Base-by-base conservation (phyloP, 2,329 filamentous ascomycete species). In the Colletotrichum scovillei region DNA sequence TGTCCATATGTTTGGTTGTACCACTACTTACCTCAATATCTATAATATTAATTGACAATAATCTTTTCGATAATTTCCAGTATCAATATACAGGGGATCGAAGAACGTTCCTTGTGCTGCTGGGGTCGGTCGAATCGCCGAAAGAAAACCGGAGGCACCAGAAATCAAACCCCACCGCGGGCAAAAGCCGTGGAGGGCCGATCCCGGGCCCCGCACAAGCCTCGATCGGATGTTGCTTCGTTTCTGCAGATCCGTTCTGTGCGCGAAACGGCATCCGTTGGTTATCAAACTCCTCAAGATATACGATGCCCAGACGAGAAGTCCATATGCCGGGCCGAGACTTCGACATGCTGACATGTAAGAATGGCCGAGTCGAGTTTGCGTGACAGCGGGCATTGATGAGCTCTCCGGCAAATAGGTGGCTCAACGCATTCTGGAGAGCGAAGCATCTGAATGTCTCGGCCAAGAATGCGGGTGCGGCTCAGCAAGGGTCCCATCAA, bases 221-320 rank as follows among this genome's bases (percentile, higher is more conserved):
- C 60, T 62, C 46, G n/a, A 49, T 38, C 56, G 64, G 14, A n/a
- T 32, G 53, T 30, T 46, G 67, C 30, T 32, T 66, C 14, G 57
- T 70, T 69, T 56, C 70, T 49, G 66, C 22, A 73, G 66, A 70
- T 73, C 67, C 7, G 35, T 68, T 32, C 67, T 56, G 28, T 70
- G 67, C 60, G n/a, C 67, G 60, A 70, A 65, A 70, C 70, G 19
- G 46, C n/a, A 65, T 57, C 5, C 28, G 70, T 16, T 35, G 67
- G 42, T 38, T 28, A 68, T 65, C 70, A 73, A 70, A 62, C 67
- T 46, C 30, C 35, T 49, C 14, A 49, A 35, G 62, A 55, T 19
- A 46, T 22, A 26, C 28, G 30, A 38, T 4, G 30, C 22, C 14
- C 35, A 9, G 24, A 28, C n/a, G 9, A 59, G 5, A 38, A n/a